Percentiles rank a stretch among this genome's conserved stretches.
Evolutionary conservation across 305 asterid species (phyloP).

Genomic region (Salvia sclarea): DNA sequence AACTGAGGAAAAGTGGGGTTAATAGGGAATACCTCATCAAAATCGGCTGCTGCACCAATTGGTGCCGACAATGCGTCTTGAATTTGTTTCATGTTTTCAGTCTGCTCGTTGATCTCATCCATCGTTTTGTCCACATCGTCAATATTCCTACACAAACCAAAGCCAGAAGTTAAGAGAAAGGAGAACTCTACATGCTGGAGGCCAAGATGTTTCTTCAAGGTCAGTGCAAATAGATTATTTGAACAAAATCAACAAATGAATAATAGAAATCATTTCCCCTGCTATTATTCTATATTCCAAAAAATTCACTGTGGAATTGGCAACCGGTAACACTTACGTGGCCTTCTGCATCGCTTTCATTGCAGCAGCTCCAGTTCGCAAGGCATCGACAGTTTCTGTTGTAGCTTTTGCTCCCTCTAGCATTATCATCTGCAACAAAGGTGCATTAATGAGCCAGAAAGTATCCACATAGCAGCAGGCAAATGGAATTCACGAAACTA

Average conservation of each 20-base stretch:
- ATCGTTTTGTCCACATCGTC: constrained; percentile 52
- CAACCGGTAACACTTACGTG: constrained; percentile 41
- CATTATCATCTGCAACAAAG: constrained; percentile 57
- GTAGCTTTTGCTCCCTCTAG: constrained; percentile 70
- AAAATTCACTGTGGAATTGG: not conserved
- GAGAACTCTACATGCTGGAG: not conserved
- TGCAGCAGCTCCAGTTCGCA: constrained; percentile 68
- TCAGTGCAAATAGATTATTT: constrained; percentile 1
- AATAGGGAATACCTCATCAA: constrained; percentile 42
- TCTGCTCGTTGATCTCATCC: constrained; percentile 56
- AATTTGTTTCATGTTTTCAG: constrained; percentile 53
- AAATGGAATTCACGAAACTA: not conserved
- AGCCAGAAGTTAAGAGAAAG: constrained; percentile 14
- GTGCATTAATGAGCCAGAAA: not conserved
- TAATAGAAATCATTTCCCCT: not conserved
- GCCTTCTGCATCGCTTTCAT: constrained; percentile 68
- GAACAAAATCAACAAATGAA: not conserved
- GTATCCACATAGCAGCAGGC: not conserved
- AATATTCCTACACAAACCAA: constrained; percentile 40
- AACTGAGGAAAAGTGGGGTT: constrained; percentile 11
- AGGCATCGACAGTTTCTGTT: constrained; percentile 63
- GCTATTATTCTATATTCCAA: too few species aligned
- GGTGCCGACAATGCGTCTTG: constrained; percentile 54
- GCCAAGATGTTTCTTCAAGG: not conserved
- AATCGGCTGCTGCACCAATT: constrained; percentile 53